Conservation (phyloP, 352 stramenopile genomes). For the Phytophthora tentaculata region DNA sequence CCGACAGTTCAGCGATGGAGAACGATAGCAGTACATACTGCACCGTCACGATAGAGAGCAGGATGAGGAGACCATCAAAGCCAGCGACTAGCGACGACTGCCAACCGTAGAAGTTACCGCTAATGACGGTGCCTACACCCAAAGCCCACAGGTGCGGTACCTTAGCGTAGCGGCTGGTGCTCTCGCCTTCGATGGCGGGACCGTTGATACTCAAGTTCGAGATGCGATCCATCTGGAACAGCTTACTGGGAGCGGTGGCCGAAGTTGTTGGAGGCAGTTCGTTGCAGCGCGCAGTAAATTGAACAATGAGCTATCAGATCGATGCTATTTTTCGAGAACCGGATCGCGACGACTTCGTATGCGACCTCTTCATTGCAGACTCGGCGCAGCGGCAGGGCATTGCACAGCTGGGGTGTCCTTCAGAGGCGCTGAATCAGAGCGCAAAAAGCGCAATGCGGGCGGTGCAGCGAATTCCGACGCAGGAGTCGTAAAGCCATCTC, state of each 20-base stretch:
- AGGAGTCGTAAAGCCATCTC: too few relatives aligned
- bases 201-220: slow-evolving; percentile 34
- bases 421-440: too few relatives aligned
- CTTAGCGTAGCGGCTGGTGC: slow-evolving; percentile 55
- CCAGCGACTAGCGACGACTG: slow-evolving; percentile 56
- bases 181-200: slow-evolving; percentile 12
- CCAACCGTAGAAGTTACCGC: slow-evolving; percentile 71
- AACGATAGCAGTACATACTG: slow-evolving; percentile 71
- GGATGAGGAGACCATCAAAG: slow-evolving; percentile 63
- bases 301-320: slow-evolving; percentile 27
- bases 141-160: slow-evolving; percentile 64
- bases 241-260: neutral
- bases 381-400: slow-evolving; percentile 8
- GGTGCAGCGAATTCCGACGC: too few relatives aligned
- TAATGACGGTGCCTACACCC: slow-evolving; percentile 67
- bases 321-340: slow-evolving; percentile 7
- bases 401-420: slow-evolving; percentile 7
- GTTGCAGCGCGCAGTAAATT: slow-evolving; percentile 27
- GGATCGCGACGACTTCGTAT: slow-evolving; percentile 15
- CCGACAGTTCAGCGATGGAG: slow-evolving; percentile 68
- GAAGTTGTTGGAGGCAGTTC: slow-evolving; percentile 2
- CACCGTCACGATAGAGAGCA: slow-evolving; percentile 59
- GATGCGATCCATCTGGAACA: slow-evolving; percentile 19
- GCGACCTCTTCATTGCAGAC: slow-evolving; percentile 9
- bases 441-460: slow-evolving; percentile 29